A percentile compares a stretch with the other conserved stretches of the same genome.
Conservation (phyloP, 2,329 filamentous ascomycete species). For the Fusarium mexicanum region DNA sequence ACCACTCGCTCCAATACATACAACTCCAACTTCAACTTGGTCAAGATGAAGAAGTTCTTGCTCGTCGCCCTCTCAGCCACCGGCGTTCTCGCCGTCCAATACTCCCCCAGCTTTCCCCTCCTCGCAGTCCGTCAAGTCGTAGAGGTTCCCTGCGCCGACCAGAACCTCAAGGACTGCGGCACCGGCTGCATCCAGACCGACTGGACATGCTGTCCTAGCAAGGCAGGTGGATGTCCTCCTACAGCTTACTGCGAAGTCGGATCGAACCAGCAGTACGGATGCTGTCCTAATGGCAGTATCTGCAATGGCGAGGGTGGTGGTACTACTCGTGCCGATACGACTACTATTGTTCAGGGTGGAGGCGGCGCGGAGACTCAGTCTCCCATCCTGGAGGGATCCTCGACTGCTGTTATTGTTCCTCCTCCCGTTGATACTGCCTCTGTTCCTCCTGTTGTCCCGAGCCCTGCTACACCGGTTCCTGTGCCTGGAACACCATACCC, state of each 20-base stretch:
- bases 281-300: conserved; percentile 43
- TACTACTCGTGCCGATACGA: conserved; percentile 20
- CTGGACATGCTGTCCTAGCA: conserved; percentile 46
- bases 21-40: neutral
- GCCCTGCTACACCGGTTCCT: neutral
- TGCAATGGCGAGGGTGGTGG: conserved; percentile 44
- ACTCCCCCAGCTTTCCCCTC: conserved; percentile 20
- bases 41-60: conserved; percentile 41
- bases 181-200: conserved; percentile 41
- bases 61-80: conserved; percentile 37
- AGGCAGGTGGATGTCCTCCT: conserved; percentile 42
- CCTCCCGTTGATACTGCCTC: neutral
- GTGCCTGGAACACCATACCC: conserved; percentile 10
- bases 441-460: neutral
- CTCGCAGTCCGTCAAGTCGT: conserved; percentile 36
- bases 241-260: conserved; percentile 40
- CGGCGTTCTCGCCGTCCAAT: conserved; percentile 27
- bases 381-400: conserved; percentile 15
- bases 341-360: conserved; percentile 1
- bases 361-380: neutral
- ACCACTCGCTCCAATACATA: neutral
- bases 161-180: conserved; percentile 43
- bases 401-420: conserved; percentile 8
- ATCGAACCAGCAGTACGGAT: conserved; percentile 41
- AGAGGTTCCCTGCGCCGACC: conserved; percentile 37